Conservation (phyloP, 78 protist species). For the Dictyostelium discoideum region DNA sequence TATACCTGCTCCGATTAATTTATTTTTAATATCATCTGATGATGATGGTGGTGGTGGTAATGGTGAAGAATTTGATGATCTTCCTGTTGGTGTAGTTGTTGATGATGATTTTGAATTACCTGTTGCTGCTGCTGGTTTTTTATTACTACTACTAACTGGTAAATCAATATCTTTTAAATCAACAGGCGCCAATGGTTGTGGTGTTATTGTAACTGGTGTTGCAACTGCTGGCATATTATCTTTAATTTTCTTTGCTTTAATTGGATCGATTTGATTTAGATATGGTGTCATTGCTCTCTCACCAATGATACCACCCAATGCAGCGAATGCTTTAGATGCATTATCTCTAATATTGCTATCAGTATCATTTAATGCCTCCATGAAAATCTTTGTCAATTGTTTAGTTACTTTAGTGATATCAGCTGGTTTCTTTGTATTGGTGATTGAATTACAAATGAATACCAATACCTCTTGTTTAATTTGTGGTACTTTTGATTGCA, state of each 20-base stretch:
- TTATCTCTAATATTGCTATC: slow-evolving; percentile 50
- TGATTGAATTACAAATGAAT: slow-evolving; percentile 14
- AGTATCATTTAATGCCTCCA: slow-evolving; percentile 56
- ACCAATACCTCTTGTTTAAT: slow-evolving; percentile 50
- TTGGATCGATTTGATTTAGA: slow-evolving; percentile 59
- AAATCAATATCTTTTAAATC: slow-evolving; percentile 7
- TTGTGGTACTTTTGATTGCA: slow-evolving; percentile 56
- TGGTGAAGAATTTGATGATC: background rate
- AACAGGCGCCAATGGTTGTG: background rate
- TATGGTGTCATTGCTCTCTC: slow-evolving; percentile 80
- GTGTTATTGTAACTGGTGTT: background rate
- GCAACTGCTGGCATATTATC: slow-evolving; percentile 57
- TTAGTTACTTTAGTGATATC: slow-evolving; percentile 35
- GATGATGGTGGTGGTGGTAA: background rate
- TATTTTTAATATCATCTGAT: background rate
- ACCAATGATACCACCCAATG: slow-evolving; percentile 67
- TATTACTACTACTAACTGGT: background rate
- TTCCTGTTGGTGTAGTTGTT: background rate
- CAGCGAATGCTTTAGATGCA: slow-evolving; percentile 53
- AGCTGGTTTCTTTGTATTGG: slow-evolving; percentile 52
- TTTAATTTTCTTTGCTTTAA: slow-evolving; percentile 71
- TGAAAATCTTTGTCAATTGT: slow-evolving; percentile 50
- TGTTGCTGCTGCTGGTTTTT: slow-evolving; percentile 5
- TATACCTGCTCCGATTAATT: background rate
- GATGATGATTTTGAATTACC: slow-evolving; percentile 1